phyloP scores from a whole-genome alignment of 169 alveolate species.

The Prorocentrum cordatum region DNA sequence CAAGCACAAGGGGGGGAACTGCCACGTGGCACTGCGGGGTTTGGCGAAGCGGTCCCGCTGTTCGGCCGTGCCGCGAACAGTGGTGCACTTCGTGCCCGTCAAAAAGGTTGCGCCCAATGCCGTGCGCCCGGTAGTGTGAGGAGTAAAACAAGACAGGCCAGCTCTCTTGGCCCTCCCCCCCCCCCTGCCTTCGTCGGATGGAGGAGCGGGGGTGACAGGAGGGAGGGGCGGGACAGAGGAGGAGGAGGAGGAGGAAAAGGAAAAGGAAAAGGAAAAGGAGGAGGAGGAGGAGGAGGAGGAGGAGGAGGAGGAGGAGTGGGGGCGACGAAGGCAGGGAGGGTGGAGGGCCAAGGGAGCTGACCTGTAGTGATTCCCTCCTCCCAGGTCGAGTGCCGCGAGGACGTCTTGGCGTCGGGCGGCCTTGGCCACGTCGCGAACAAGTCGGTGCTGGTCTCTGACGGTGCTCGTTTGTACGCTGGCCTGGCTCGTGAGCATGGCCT shows the following conservation, averaged over 20 bases:
- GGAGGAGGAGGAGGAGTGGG: no score
- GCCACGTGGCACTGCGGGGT: neutral
- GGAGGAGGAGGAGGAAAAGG: no score
- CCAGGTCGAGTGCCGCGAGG: neutral
- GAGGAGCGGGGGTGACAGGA: no score
- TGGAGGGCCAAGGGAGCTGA: no score
- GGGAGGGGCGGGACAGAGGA: no score
- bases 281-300: no score
- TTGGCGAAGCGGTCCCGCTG: neutral
- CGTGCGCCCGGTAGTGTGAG: neutral
- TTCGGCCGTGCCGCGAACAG: neutral
- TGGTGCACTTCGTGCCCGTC: neutral
- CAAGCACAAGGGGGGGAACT: neutral
- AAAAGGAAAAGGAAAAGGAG: no score
- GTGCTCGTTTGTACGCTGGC: neutral
- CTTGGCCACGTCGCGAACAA: neutral
- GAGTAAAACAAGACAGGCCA: no score
- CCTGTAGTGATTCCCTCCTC: no score
- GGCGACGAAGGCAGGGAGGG: no score
- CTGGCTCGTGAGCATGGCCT: neutral
- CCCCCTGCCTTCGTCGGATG: no score
- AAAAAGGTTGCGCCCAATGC: neutral
- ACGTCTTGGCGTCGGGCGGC: neutral
- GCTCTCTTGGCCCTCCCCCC: no score
- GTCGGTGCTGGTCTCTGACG: neutral